Conservation (phyloP, 2,329 filamentous ascomycete species). For the Zymoseptoria crescenta region DNA sequence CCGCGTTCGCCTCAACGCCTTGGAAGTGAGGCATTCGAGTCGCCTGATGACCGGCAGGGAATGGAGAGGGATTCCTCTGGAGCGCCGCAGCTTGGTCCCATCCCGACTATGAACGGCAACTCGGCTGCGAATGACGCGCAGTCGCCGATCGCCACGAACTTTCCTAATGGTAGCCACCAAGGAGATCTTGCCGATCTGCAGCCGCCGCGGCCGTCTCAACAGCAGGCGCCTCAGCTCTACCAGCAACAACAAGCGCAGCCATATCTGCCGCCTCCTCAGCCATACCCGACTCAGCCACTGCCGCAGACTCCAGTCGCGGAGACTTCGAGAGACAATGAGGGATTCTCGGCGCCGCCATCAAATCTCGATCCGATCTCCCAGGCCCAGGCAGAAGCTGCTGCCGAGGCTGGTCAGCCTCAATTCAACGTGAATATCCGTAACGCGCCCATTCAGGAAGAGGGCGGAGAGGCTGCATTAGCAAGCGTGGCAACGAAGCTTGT, state of each 20-base stretch:
- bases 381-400: constrained; percentile 57
- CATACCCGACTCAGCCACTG: background rate
- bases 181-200: constrained; percentile 28
- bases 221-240: constrained; percentile 1
- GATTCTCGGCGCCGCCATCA: constrained; percentile 64
- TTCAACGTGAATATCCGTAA: constrained; percentile 77
- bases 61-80: constrained; percentile 5
- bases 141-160: constrained; percentile 6
- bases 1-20: constrained; percentile 26
- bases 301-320: constrained; percentile 23
- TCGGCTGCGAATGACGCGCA: background rate
- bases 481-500: constrained; percentile 66
- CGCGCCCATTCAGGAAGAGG: constrained; percentile 69
- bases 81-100: constrained; percentile 9
- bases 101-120: constrained; percentile 20
- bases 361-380: constrained; percentile 55
- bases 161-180: constrained; percentile 28
- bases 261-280: constrained; percentile 6
- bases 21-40: constrained; percentile 26
- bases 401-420: constrained; percentile 51
- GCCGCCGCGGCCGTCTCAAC: constrained; percentile 20
- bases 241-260: constrained; percentile 8
- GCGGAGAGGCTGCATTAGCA: constrained; percentile 59
- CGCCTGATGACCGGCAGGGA: constrained; percentile 8
- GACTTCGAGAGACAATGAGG: constrained; percentile 60